These are phyloP conservation scores for Aspergillus sp. DNA, from an alignment of 2,329 filamentous ascomycete species.

Conservation along the genomic window DNA sequence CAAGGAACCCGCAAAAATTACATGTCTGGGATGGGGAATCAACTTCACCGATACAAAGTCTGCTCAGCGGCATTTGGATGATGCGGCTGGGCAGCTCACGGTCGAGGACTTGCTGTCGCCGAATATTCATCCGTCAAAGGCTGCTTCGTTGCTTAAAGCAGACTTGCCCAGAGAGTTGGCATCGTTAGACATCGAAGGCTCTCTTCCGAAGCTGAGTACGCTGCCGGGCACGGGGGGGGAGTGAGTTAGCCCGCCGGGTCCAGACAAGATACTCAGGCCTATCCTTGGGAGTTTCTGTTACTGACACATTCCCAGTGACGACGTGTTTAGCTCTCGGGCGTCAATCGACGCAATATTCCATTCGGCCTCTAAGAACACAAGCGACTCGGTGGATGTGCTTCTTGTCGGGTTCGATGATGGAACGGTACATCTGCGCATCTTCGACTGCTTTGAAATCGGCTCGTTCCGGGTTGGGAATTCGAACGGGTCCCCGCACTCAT, in stretches of 20 bases:
- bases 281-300: too few relatives aligned
- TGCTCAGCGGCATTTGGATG: constrained; percentile 34
- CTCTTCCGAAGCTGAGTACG: constrained; percentile 66
- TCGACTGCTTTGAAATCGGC: constrained; percentile 75
- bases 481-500: constrained; percentile 25
- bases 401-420: constrained; percentile 64
- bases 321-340: constrained; percentile 59
- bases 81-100: constrained; percentile 23
- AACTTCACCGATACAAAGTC: constrained; percentile 45
- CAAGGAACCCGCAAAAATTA: constrained; percentile 22
- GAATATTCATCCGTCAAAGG: constrained; percentile 28
- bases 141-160: constrained; percentile 29
- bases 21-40: constrained; percentile 45
- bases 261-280: too few relatives aligned
- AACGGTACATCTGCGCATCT: constrained; percentile 66
- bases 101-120: constrained; percentile 36
- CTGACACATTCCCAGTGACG: constrained; percentile 35
- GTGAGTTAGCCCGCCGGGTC: too few relatives aligned
- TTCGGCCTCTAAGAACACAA: constrained; percentile 52
- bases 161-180: constrained; percentile 65
- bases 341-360: constrained; percentile 64
- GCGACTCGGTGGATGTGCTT: constrained; percentile 70
- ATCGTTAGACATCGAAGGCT: constrained; percentile 65
- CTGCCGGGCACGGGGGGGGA: constrained; percentile 57
- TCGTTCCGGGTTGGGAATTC: constrained; percentile 35